Base-by-base conservation (phyloP, 306 rosid species). In the barrel medic (Medicago truncatula) region DNA sequence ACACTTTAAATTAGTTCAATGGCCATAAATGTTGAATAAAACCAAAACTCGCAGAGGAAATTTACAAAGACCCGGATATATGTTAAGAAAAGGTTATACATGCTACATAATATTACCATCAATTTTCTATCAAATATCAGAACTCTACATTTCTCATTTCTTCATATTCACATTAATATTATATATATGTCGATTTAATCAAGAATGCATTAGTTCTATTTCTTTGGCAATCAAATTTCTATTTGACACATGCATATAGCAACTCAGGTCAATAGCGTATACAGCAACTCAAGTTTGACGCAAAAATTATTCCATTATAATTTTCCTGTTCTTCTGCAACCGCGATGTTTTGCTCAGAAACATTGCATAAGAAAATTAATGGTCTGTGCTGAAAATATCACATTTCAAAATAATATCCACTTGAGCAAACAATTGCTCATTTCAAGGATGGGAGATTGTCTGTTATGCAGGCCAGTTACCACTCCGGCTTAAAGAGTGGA, bases 1-100 rank as follows among this genome's bases (percentile, higher is more conserved):
- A n/a, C 68, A 43, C 50, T 60, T 56, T 17, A 52, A 65, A 63
- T 57, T 66, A 81, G 81, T 85, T 49, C 53, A 62, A 70, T 11
- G 11, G 74, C 67, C 13, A 23, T 12, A 69, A 75, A 58, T 16
- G 16, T 11, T 65, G 44, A 86, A 69, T 23, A 38, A 76, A 79
- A 81, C 43, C 13, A 53, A 70, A 21, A 53, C 15, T 71, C 77
- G 73, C 20, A 36, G 49, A 69, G 63, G 69, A 62, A 3, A 34
- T 23, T 40, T 52, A 56, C 28, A 64, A 14, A 41, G 57, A 43
- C 43, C 49, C 43, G 58, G 68, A 69, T 41, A 46, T 61, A 46
- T 16, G 63, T 10, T 52, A 70, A 61, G 25, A 62, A 70, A 56
- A 54, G 12, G 70, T 23, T 5, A 38, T 40, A 79, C 15, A 65